A percentile compares a stretch with the other conserved stretches of the same genome.
Evolutionary conservation across 257 asterid species (phyloP).

Genomic region (Paraleonurus japonicus): DNA sequence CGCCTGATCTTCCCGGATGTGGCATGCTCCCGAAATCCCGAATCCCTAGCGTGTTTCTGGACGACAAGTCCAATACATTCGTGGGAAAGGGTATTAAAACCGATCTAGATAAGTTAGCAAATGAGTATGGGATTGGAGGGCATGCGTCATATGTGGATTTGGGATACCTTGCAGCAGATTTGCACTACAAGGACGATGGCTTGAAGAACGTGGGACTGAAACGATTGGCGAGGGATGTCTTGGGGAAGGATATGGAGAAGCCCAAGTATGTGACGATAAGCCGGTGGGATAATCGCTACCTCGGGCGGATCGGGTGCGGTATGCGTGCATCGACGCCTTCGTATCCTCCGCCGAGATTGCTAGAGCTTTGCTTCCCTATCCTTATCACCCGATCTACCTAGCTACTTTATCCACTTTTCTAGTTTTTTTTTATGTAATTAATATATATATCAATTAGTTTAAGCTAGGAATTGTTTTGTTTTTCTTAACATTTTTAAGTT

Average conservation of each 20-base stretch:
- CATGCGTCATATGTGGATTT: conserved; percentile 17
- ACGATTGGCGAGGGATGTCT: conserved; percentile 19
- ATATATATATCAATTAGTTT: no score
- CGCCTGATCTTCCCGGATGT: conserved; percentile 36
- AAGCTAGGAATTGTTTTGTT: no score
- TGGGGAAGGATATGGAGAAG: conserved; percentile 29
- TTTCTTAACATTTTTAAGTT: background rate
- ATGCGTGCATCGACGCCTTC: conserved; percentile 38
- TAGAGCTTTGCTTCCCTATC: background rate
- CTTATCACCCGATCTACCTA: no score
- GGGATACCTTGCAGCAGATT: conserved; percentile 6
- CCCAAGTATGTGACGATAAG: conserved; percentile 22
- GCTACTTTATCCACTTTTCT: no score
- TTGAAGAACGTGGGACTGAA: conserved; percentile 5
- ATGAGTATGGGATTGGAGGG: conserved; percentile 15
- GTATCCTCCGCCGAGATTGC: conserved; percentile 28
- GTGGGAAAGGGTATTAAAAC: conserved; percentile 25
- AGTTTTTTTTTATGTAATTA: no score
- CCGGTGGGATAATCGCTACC: conserved; percentile 28
- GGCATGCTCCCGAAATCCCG: conserved; percentile 21
- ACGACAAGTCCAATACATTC: conserved; percentile 15
- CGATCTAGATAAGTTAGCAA: conserved; percentile 24
- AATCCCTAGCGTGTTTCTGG: conserved; percentile 21
- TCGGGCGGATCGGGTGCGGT: conserved; percentile 28
- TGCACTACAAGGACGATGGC: background rate